These are phyloP conservation scores for Trichosanthes truncata DNA, from an alignment of 306 rosid genomes.

Conservation along the genomic window DNA sequence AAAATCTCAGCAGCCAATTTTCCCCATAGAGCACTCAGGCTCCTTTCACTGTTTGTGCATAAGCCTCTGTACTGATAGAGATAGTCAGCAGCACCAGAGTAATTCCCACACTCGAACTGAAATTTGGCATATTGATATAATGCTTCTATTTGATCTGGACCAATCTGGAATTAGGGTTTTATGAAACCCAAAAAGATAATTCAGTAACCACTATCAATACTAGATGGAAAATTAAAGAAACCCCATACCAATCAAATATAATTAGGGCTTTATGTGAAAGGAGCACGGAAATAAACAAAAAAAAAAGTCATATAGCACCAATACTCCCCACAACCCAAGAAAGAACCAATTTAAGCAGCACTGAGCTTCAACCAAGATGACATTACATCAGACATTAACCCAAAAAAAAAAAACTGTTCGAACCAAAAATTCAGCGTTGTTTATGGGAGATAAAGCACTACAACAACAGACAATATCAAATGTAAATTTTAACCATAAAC, in stretches of 20 bases:
- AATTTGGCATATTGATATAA: constrained; percentile 93
- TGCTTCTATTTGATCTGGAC: constrained; percentile 80
- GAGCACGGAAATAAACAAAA: too few relatives aligned
- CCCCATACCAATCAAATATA: not conserved
- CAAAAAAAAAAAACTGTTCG: not conserved
- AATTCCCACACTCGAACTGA: constrained; percentile 96
- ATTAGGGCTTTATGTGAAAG: not conserved
- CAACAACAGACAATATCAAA: not conserved
- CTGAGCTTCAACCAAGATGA: not conserved
- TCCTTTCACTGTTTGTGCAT: constrained; percentile 88
- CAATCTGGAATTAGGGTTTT: constrained; percentile 42
- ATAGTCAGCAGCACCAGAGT: constrained; percentile 97
- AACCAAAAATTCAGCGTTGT: not conserved
- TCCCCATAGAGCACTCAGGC: constrained; percentile 92
- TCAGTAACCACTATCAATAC: not conserved
- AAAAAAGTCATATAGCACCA: not conserved
- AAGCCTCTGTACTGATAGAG: constrained; percentile 86
- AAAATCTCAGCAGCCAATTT: constrained; percentile 92
- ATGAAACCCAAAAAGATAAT: not conserved
- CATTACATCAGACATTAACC: not conserved
- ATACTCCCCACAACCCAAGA: not conserved
- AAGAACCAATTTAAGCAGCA: not conserved
- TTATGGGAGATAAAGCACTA: not conserved
- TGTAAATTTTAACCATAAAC: not conserved
- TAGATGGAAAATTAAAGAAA: not conserved